These are phyloP conservation scores for Ustilago tritici DNA, from an alignment of 1,284 basidiomycete genomes.

Conservation along the genomic window DNA sequence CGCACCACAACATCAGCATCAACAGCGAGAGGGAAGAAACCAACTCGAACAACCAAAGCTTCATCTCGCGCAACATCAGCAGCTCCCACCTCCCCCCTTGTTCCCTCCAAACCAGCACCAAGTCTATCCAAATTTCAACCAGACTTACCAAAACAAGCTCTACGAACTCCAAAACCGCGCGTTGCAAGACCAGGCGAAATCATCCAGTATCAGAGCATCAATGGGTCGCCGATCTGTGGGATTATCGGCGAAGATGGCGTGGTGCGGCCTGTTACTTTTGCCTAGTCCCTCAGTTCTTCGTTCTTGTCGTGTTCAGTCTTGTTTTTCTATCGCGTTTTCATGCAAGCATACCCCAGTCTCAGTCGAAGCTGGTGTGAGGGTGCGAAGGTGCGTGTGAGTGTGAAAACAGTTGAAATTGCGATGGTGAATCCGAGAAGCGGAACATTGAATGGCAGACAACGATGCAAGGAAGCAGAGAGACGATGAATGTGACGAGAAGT, in stretches of 20 bases:
- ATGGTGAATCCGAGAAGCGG: constrained; percentile 4
- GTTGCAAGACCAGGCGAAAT: constrained; percentile 51
- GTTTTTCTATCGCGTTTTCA: neutral
- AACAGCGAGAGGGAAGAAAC: constrained; percentile 9
- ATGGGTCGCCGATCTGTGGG: constrained; percentile 57
- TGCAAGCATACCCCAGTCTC: constrained; percentile 23
- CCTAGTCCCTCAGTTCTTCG: constrained; percentile 5
- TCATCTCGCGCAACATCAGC: constrained; percentile 8
- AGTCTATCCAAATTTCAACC: constrained; percentile 42
- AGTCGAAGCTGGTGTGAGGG: neutral
- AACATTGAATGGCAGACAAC: constrained; percentile 10
- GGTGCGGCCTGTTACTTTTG: constrained; percentile 34
- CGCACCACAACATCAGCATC: constrained; percentile 7
- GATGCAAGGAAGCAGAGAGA: constrained; percentile 7
- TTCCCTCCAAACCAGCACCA: constrained; percentile 34
- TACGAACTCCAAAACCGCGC: constrained; percentile 38
- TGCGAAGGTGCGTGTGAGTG: neutral
- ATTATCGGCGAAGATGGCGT: constrained; percentile 52
- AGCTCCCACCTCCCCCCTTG: constrained; percentile 3
- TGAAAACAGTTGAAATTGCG: constrained; percentile 7
- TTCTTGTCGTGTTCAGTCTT: neutral
- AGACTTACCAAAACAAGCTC: constrained; percentile 29
- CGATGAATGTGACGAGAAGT: neutral
- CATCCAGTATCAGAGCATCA: constrained; percentile 52
- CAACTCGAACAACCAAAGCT: constrained; percentile 9